Base-by-base conservation (phyloP, 2,329 filamentous ascomycete genomes). In the Colletotrichum magnum region DNA sequence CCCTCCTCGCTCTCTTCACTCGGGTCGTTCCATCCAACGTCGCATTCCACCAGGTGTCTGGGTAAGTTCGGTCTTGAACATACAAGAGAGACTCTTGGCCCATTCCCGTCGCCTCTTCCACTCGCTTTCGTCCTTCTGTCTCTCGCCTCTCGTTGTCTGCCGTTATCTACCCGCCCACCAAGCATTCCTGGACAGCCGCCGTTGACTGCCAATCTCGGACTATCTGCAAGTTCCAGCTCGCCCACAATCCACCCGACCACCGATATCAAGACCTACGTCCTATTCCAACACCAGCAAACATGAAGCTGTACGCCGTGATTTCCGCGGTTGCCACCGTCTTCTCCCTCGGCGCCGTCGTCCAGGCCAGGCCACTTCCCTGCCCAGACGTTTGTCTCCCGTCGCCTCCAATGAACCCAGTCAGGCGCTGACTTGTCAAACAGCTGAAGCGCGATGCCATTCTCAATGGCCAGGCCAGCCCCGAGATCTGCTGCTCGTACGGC, bases 401-500 rank as follows among this genome's bases (percentile, higher is more conserved):
- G 1, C 16, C 2, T 24, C 21, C 2, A 2, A 24, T 24, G 21
- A n/a, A 5, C 26, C 13, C 13, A 16, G 64, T 57, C 43, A 60
- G 36, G 50, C 15, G 18, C 70, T 74, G 53, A 74, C 59, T 48
- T 16, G 5, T 28, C 51, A 28, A 41, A 5, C 69, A 81, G 78
- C 64, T 73, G 16, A 81, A 79, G 69, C 74, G 80, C 60, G 83
- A 84, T 71, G 74, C 77, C 15, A 88, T 88, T 47, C 81, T 88
- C 54, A 82, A 77, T 32, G 85, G 86, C 61, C 75, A 82, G 32
- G 78, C 85, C 68, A 79, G 81, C 21, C 80, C 84, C n/a, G 83
- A 86, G 32, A 82, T 78, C 13, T 88, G 86, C 76, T 88, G 86
- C 75, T 84, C 83, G n/a, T 87, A 88, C 70, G 86, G 86, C 58